Conservation (phyloP, 2,329 filamentous ascomycete species). For the Clonostachys solani region DNA sequence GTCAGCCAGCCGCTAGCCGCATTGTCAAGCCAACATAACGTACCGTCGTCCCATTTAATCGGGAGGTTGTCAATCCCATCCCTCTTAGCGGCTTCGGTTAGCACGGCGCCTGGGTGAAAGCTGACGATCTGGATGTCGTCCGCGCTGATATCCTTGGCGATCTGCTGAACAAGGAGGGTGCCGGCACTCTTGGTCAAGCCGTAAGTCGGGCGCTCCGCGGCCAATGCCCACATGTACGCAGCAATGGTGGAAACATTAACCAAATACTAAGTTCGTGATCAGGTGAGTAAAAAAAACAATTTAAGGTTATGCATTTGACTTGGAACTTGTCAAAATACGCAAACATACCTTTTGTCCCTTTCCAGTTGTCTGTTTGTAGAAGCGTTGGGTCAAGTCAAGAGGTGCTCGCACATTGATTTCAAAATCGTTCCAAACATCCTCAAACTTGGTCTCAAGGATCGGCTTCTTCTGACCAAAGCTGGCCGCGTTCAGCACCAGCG, state of each 20-base stretch:
- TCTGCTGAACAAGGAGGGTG: slow-evolving; percentile 26
- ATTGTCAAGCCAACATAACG: neutral
- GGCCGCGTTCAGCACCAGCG: slow-evolving; percentile 1
- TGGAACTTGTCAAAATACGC: neutral
- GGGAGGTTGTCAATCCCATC: slow-evolving; percentile 10
- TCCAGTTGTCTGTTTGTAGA: slow-evolving; percentile 7
- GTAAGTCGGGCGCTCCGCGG: slow-evolving; percentile 17
- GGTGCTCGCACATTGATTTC: slow-evolving; percentile 9
- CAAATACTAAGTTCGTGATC: slow-evolving; percentile 5
- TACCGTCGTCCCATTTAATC: neutral
- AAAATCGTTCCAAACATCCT: slow-evolving; percentile 6
- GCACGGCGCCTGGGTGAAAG: slow-evolving; percentile 13
- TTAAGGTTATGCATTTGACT: neutral
- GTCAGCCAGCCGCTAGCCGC: neutral
- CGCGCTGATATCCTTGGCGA: slow-evolving; percentile 24
- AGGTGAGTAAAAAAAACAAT: too few species aligned
- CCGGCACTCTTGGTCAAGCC: slow-evolving; percentile 29
- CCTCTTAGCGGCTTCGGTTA: slow-evolving; percentile 15
- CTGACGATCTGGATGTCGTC: slow-evolving; percentile 17
- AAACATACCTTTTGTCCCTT: slow-evolving; percentile 2
- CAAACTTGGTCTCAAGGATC: slow-evolving; percentile 6
- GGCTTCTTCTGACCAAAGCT: neutral
- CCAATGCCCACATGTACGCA: slow-evolving; percentile 14
- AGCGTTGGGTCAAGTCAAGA: slow-evolving; percentile 7
- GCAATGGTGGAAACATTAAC: slow-evolving; percentile 9